Evolutionary conservation across 768 basidiomycete genomes (phyloP).

Genomic region (Omphalotus guepiniiformis): DNA sequence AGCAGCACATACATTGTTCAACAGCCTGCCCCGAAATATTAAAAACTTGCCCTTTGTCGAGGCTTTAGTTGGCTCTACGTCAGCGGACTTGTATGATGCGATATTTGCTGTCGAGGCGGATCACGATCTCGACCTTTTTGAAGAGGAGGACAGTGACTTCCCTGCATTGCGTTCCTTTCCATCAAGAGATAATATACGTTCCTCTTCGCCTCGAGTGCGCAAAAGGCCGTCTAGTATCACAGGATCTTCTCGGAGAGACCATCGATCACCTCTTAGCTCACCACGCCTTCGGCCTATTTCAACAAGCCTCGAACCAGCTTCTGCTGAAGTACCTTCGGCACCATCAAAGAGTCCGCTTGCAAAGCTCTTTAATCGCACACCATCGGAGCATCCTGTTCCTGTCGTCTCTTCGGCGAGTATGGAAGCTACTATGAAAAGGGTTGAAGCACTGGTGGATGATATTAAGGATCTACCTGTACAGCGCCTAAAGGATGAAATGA

Average conservation of each 20-base stretch:
- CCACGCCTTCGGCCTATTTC: slow-evolving; percentile 17
- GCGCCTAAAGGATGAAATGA: slow-evolving; percentile 74
- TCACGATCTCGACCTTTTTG: slow-evolving; percentile 48
- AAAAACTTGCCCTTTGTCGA: slow-evolving; percentile 74
- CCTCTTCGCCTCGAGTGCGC: slow-evolving; percentile 18
- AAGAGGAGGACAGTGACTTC: slow-evolving; percentile 42
- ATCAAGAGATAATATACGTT: neutral
- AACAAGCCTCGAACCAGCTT: slow-evolving; percentile 13
- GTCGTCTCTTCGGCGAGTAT: slow-evolving; percentile 24
- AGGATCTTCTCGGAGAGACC: slow-evolving; percentile 2
- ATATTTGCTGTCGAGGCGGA: slow-evolving; percentile 69
- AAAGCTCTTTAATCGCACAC: slow-evolving; percentile 33
- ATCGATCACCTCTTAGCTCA: slow-evolving; percentile 16
- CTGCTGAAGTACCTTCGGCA: slow-evolving; percentile 19
- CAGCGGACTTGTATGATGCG: slow-evolving; percentile 67
- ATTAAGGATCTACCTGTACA: slow-evolving; percentile 61
- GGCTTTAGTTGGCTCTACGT: slow-evolving; percentile 66
- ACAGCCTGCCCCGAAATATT: slow-evolving; percentile 64
- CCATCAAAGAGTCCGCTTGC: slow-evolving; percentile 38
- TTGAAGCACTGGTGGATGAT: slow-evolving; percentile 63
- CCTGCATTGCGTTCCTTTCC: slow-evolving; percentile 31
- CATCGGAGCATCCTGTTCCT: slow-evolving; percentile 14
- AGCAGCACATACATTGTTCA: slow-evolving; percentile 54
- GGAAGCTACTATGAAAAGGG: slow-evolving; percentile 44
- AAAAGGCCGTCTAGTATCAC: slow-evolving; percentile 22